Evolutionary conservation across 257 asterid species (phyloP).

Genomic region (Primulina tabacum): DNA sequence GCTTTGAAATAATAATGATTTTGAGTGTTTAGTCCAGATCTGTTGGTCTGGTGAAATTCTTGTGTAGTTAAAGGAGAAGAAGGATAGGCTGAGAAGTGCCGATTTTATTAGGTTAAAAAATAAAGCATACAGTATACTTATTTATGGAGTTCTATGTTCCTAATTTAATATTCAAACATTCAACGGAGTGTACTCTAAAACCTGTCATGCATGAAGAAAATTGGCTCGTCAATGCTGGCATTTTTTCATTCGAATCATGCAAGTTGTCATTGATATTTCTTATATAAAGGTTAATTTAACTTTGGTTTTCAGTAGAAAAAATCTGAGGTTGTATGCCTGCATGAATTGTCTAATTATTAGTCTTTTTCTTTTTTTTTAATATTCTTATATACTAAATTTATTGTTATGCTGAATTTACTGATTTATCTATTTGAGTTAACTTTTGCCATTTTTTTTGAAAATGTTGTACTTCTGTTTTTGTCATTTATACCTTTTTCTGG

Average conservation of each 20-base stretch:
- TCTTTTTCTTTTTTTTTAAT: background rate
- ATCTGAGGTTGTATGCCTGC: background rate
- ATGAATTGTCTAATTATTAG: slow-evolving; percentile 11
- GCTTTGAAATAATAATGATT: background rate
- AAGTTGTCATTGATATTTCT: background rate
- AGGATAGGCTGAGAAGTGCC: too few relatives aligned
- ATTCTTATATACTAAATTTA: background rate
- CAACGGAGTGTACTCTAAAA: too few relatives aligned
- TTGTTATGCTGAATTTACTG: slow-evolving; percentile 1
- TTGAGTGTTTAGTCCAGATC: background rate
- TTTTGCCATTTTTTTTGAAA: slow-evolving; percentile 14
- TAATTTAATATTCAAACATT: too few relatives aligned
- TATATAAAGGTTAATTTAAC: background rate
- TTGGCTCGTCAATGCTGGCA: background rate
- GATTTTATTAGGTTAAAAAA: too few relatives aligned
- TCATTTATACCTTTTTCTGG: slow-evolving; percentile 26
- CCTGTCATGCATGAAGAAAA: too few relatives aligned
- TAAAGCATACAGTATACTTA: too few relatives aligned
- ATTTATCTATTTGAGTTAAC: slow-evolving; percentile 3
- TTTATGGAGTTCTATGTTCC: too few relatives aligned
- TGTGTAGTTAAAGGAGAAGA: too few relatives aligned
- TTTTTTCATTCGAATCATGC: background rate
- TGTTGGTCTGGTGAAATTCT: background rate
- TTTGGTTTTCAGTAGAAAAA: background rate
- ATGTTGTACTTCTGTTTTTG: slow-evolving; percentile 13